Evolutionary conservation across 2,329 filamentous ascomycete species (phyloP).

Genomic region (Phoma sp.): DNA sequence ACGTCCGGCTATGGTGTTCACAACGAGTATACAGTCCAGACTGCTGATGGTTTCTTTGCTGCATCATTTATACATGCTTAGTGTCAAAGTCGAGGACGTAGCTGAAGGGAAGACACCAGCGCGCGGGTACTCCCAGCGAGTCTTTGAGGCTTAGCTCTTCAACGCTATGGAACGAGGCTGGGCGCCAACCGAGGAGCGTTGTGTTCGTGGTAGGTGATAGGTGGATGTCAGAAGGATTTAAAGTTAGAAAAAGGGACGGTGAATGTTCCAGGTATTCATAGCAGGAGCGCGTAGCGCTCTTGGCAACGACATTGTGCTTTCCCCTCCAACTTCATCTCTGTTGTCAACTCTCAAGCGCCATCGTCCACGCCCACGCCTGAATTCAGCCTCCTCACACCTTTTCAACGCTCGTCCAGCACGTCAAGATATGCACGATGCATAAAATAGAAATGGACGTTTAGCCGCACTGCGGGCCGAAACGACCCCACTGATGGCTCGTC

Average conservation of each 20-base stretch:
- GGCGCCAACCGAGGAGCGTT: no score
- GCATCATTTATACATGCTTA: no score
- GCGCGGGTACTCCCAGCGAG: no score
- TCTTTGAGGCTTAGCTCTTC: no score
- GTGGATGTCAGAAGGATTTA: background rate
- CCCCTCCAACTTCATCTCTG: background rate
- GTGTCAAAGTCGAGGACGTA: no score
- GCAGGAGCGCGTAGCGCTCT: background rate
- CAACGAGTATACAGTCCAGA: no score
- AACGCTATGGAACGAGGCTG: no score
- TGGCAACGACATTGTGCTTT: background rate
- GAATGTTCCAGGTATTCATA: background rate
- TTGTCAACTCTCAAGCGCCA: background rate
- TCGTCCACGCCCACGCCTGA: background rate
- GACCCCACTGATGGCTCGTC: constrained; percentile 10
- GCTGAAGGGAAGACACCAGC: no score
- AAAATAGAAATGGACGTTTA: constrained; percentile 11
- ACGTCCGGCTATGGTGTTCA: no score
- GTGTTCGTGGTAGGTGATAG: no score
- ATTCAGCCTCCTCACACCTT: background rate
- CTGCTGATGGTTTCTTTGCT: no score
- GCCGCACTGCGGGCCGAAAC: constrained; percentile 11
- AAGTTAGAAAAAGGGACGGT: background rate
- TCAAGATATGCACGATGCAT: background rate
- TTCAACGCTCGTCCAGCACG: background rate